Evolutionary conservation across 176 grass and related monocot genomes (phyloP).

Genomic region (Bromus sterilis): DNA sequence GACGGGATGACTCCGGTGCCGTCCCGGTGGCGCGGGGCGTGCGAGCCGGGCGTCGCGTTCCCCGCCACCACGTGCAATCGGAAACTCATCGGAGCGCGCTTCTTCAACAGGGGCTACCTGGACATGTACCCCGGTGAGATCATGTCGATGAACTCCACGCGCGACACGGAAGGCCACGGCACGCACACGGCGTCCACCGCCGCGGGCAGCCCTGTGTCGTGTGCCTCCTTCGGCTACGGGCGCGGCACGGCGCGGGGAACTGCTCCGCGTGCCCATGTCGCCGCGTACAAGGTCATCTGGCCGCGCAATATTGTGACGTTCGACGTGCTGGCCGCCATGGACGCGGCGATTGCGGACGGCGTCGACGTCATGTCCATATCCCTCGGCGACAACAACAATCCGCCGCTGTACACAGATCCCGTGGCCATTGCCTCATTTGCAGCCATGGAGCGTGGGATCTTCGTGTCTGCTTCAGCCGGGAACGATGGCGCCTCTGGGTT

Average conservation of each 20-base stretch:
- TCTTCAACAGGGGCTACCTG: conserved; percentile 41
- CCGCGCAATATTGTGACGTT: not conserved
- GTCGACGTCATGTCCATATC: conserved; percentile 68
- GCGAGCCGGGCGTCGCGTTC: conserved; percentile 34
- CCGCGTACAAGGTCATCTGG: conserved; percentile 57
- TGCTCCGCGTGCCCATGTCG: conserved; percentile 45
- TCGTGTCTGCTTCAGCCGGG: conserved; percentile 21
- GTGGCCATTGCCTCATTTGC: conserved; percentile 33
- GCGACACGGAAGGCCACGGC: conserved; percentile 50
- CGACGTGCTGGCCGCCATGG: conserved; percentile 49
- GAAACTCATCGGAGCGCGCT: conserved; percentile 67
- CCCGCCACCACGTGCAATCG: conserved; percentile 36
- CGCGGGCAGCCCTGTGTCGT: conserved; percentile 19
- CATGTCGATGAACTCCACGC: conserved; percentile 36
- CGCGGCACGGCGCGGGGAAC: conserved; percentile 22
- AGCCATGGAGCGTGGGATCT: conserved; percentile 31
- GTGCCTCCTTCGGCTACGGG: conserved; percentile 54
- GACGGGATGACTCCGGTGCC: conserved; percentile 19
- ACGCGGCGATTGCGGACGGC: conserved; percentile 48
- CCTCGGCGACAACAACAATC: not conserved
- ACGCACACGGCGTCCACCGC: conserved; percentile 60
- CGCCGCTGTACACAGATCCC: conserved; percentile 42
- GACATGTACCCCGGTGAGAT: conserved; percentile 10
- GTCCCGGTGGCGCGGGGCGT: conserved; percentile 29
- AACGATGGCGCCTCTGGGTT: not conserved